Evolutionary conservation across 2,329 filamentous ascomycete genomes (phyloP), one percentile per base, ranked within the genome.

Genomic region (Fusarium dimerum): DNA sequence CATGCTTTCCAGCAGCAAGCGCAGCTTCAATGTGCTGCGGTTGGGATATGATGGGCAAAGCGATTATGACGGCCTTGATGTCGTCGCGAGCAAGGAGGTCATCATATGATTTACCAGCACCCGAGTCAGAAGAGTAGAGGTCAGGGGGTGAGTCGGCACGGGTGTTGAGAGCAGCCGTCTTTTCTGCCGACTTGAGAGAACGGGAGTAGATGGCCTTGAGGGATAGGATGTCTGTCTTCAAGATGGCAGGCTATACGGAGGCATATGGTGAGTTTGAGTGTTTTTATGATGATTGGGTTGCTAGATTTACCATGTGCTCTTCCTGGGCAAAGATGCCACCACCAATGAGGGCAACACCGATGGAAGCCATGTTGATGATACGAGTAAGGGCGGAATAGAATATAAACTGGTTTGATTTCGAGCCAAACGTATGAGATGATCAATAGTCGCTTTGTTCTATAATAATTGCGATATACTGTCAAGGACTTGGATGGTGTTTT

Each of bases 131-230:
- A 54, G 79, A 82, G 74, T 88, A 88, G 49, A 85, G 66, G 26
- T 81, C 80, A 1, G 73, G 67, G 6, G 52, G 40, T 3, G 61
- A 46, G 50, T 50, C 49, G 53, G 63, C 40, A 30, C 68, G 63
- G 58, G 66, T 66, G 17, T 75, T 68, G 17, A 76, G 72, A 2
- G 70, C 66, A 15, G 73, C 71, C 4, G 78, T 71, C 13, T 66
- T 68, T 56, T 79, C 65, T n/a, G 84, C 85, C 1, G 84, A 84
- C 16, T 74, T 70, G 46, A 82, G 75, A 11, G 82, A 83, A 47
- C 86, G 82, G 4, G 85, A 88, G 71, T 86, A 90, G 58, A 88
- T 76, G 18, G 85, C 84, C 70, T 84, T 87, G 58, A 90, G 77
- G 12, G 71, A 68, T 11, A 88, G 71, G 38, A 65, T 49, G 9